Base-by-base conservation (phyloP, 1,284 basidiomycete species). In the Ustilago cynodontis region DNA sequence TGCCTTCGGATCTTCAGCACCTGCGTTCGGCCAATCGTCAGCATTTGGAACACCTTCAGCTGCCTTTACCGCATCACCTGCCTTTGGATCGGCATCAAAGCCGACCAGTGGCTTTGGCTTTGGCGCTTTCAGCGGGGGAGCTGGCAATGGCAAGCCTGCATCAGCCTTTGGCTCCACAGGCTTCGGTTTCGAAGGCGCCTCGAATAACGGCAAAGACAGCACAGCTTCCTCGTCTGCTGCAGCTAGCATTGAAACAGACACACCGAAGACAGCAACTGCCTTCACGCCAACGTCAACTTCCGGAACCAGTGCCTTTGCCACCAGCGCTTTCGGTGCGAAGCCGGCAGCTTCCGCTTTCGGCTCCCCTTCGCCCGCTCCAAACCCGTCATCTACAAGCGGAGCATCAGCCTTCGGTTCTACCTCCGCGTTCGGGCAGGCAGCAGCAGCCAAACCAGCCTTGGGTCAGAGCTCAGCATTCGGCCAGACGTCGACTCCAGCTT, bases 401-500 rank as follows among this genome's bases (percentile, higher is more conserved):
- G 39, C 74, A n/a, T 62, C 73, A 9, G 69, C 78, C 0, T 81
- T 87, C 57, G 87, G 86, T 13, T 64, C 83, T 20, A 55, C 80
- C 5, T 84, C 86, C 1, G 81, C 86, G 2, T 88, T 87, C 58
- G 88, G 87, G 20, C 71, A 68, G 24, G 24, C 61, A 45, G 72
- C 82, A 29, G 69, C 82, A 14, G 45, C 61, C 28, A 60, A 60
- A 41, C 59, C 62, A 33, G 56, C 82, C 7, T 81, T 82, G 62
- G 85, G 82, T 1, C 52, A 52, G 24, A 58, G 70, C 3, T 66
- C 56, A 11, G 61, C 68, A 24, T 79, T 82, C 33, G 81, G 81
- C 16, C 71, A 77, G 63, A 74, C 77, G 14, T 68, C 67, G 9
- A 59, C 71, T 41, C 68, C 65, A 49, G 64, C 70, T 8, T 80